These are phyloP conservation scores for Ilyonectria destructans DNA, from an alignment of 2,329 filamentous ascomycete species.

Conservation along the genomic window DNA sequence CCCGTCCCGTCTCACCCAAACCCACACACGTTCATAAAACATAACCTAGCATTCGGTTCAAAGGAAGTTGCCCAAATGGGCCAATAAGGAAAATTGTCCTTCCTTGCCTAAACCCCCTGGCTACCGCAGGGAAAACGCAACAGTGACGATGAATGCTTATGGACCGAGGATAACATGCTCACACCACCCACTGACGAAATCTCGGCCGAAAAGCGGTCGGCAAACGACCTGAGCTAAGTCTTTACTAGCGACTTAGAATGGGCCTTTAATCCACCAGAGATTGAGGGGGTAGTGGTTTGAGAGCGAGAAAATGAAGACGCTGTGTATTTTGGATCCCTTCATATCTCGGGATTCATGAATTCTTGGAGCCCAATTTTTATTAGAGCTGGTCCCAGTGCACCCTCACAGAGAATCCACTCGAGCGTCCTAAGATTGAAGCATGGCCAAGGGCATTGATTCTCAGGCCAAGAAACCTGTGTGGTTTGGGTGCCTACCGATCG, in stretches of 20 bases:
- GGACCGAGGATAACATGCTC: slow-evolving; percentile 43
- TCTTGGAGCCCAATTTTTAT: neutral
- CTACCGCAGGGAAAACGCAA: slow-evolving; percentile 21
- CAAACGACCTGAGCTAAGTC: slow-evolving; percentile 18
- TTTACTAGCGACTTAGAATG: slow-evolving; percentile 22
- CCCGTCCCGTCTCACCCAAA: slow-evolving; percentile 32
- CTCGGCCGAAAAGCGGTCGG: slow-evolving; percentile 26
- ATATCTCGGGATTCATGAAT: neutral
- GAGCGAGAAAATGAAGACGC: slow-evolving; percentile 4
- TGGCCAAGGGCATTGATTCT: neutral
- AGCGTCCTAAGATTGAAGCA: neutral
- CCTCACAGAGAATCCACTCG: no score
- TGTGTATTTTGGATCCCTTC: neutral
- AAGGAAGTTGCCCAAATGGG: slow-evolving; percentile 42
- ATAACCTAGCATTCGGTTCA: slow-evolving; percentile 35
- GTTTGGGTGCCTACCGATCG: neutral
- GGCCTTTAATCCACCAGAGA: slow-evolving; percentile 25
- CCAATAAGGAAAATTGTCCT: slow-evolving; percentile 24
- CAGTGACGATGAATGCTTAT: slow-evolving; percentile 18
- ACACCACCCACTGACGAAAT: slow-evolving; percentile 20
- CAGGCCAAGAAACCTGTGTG: neutral
- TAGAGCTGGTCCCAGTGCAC: neutral
- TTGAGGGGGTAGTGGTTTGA: slow-evolving; percentile 15
- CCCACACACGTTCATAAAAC: slow-evolving; percentile 20
- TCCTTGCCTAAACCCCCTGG: slow-evolving; percentile 4